Conservation (phyloP, 495 filamentous ascomycete genomes). For the Hypoxylon fuscum region DNA sequence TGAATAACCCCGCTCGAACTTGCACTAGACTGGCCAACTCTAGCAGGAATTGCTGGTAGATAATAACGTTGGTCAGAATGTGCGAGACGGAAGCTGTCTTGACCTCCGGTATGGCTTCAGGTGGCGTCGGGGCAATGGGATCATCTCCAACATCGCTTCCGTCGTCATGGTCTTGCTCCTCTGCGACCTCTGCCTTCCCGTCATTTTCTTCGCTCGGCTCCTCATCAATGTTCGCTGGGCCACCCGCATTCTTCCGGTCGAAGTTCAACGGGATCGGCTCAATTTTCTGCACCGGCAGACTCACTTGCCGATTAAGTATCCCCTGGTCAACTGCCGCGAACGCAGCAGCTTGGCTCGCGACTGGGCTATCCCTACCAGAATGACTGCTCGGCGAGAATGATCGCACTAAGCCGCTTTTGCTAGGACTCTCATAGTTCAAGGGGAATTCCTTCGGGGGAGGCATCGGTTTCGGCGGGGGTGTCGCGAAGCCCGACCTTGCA, state of each 20-base stretch:
- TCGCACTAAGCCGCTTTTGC: slow-evolving; percentile 37
- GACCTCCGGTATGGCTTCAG: slow-evolving; percentile 39
- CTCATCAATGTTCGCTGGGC: slow-evolving; percentile 34
- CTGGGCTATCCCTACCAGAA: slow-evolving; percentile 40
- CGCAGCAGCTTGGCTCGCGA: slow-evolving; percentile 56
- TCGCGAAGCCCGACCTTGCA: slow-evolving; percentile 37
- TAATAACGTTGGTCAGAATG: slow-evolving; percentile 80
- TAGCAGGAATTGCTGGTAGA: slow-evolving; percentile 85
- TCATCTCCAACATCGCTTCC: slow-evolving; percentile 53
- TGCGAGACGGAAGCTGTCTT: slow-evolving; percentile 79
- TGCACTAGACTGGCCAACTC: slow-evolving; percentile 90
- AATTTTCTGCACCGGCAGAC: slow-evolving; percentile 45
- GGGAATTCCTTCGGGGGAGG: slow-evolving; percentile 45
- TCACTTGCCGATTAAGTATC: slow-evolving; percentile 58
- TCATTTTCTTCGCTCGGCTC: slow-evolving; percentile 31
- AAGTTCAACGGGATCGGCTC: slow-evolving; percentile 53
- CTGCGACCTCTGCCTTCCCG: slow-evolving; percentile 36
- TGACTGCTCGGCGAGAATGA: slow-evolving; percentile 52
- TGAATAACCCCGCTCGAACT: slow-evolving; percentile 84
- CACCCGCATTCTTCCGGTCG: slow-evolving; percentile 39
- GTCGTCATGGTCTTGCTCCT: slow-evolving; percentile 46
- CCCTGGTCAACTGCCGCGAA: slow-evolving; percentile 64
- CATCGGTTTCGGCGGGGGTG: slow-evolving; percentile 45
- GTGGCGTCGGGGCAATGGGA: slow-evolving; percentile 32
- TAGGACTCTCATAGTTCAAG: slow-evolving; percentile 41